phyloP scores from a whole-genome alignment of 345 rosid species.

The Bruguiera sexangula region DNA sequence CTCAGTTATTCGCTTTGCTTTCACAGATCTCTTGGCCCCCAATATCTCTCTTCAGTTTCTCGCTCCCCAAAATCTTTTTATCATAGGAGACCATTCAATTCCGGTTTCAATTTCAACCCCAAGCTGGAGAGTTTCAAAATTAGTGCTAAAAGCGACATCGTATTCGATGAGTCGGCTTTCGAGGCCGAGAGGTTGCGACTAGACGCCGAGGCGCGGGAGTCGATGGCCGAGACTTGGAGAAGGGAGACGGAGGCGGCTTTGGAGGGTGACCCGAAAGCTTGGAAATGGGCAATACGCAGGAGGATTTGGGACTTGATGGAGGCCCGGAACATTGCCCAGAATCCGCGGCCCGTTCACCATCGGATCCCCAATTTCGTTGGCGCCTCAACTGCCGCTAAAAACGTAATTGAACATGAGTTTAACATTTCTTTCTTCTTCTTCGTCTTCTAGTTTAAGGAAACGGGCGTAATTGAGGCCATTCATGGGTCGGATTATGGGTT shows the following conservation, averaged over 20 bases:
- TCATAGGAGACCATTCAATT: background rate
- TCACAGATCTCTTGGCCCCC: background rate
- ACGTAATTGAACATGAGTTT: slow-evolving; percentile 26
- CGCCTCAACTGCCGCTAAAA: slow-evolving; percentile 62
- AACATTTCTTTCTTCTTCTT: background rate
- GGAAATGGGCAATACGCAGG: slow-evolving; percentile 89
- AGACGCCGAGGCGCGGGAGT: slow-evolving; percentile 60
- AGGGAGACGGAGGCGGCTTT: slow-evolving; percentile 33
- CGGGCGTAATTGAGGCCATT: background rate
- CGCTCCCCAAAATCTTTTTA: background rate
- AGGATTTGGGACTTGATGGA: slow-evolving; percentile 89
- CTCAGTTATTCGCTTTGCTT: slow-evolving; percentile 11
- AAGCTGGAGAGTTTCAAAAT: slow-evolving; percentile 18
- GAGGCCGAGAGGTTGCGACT: slow-evolving; percentile 62
- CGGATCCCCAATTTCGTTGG: slow-evolving; percentile 94
- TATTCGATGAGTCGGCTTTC: slow-evolving; percentile 52
- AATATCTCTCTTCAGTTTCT: slow-evolving; percentile 5
- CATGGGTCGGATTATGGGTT: background rate
- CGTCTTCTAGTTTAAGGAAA: background rate
- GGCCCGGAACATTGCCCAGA: slow-evolving; percentile 59
- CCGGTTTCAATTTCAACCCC: slow-evolving; percentile 11
- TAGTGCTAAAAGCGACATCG: slow-evolving; percentile 15
- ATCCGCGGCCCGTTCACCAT: slow-evolving; percentile 85
- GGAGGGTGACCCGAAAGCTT: slow-evolving; percentile 60
- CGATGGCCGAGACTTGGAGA: slow-evolving; percentile 62